Percentiles rank a stretch among this genome's conserved stretches.
Evolutionary conservation across 1,284 basidiomycete genomes (phyloP).

Genomic region (Austroboletus niveus): DNA sequence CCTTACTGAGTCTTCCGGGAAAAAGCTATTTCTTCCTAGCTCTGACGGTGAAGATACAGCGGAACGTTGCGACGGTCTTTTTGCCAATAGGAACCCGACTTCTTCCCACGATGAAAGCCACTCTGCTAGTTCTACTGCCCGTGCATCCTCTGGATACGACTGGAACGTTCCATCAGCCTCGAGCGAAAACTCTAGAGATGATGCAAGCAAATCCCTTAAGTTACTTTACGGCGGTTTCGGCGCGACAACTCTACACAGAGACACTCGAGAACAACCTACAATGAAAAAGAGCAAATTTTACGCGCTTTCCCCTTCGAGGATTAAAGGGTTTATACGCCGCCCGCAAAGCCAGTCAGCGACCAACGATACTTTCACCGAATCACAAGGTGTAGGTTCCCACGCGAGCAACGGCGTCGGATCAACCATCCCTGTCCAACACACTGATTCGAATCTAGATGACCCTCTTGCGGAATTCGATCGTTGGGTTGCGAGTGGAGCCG

Average conservation of each 20-base stretch:
- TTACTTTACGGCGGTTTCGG: not conserved
- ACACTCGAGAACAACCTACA: not conserved
- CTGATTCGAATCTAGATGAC: conserved; percentile 24
- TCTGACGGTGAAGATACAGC: conserved; percentile 15
- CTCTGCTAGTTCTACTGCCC: conserved; percentile 19
- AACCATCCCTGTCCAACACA: not conserved
- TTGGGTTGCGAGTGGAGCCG: conserved; percentile 46
- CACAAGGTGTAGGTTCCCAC: not conserved
- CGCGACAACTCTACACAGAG: not conserved
- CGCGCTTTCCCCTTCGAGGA: conserved; percentile 27
- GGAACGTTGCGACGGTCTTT: not conserved
- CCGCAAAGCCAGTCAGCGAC: not conserved
- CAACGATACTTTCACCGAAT: not conserved
- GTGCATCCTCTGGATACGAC: conserved; percentile 10
- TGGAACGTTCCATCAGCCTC: conserved; percentile 27
- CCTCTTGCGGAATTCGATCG: conserved; percentile 47
- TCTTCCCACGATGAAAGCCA: conserved; percentile 26
- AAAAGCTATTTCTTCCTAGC: conserved; percentile 19
- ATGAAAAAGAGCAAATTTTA: conserved; percentile 9
- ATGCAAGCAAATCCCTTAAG: conserved; percentile 1
- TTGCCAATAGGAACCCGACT: not conserved
- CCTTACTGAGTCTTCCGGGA: not conserved
- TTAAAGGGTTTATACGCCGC: conserved; percentile 21
- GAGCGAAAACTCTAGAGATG: conserved; percentile 6
- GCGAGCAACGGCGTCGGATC: not conserved